phyloP scores from a whole-genome alignment of 2,329 filamentous ascomycete species.

The Colletotrichum somersetense region DNA sequence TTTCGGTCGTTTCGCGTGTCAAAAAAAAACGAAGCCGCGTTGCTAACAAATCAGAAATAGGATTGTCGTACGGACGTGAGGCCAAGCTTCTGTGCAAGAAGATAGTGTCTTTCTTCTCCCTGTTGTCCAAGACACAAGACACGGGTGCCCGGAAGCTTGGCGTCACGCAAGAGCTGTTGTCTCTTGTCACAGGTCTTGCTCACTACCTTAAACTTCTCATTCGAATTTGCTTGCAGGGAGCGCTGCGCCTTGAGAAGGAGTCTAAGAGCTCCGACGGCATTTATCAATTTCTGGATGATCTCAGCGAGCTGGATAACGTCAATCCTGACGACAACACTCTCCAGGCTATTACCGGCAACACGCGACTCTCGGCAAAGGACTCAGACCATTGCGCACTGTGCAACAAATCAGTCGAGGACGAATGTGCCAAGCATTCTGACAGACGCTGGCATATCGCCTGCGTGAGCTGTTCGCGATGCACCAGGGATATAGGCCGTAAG shows the following conservation, averaged over 20 bases:
- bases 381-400: conserved; percentile 89
- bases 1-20: conserved; percentile 21
- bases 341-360: conserved; percentile 74
- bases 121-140: conserved; percentile 95
- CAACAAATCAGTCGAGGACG: conserved; percentile 91
- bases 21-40: background rate
- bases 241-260: conserved; percentile 91
- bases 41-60: conserved; percentile 56
- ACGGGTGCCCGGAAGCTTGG: conserved; percentile 90
- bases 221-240: conserved; percentile 93
- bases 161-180: conserved; percentile 98
- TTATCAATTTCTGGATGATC: conserved; percentile 84
- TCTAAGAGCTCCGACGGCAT: conserved; percentile 80
- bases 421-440: conserved; percentile 82
- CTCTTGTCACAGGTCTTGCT: conserved; percentile 92
- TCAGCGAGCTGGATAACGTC: conserved; percentile 84
- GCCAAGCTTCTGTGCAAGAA: conserved; percentile 99
- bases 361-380: conserved; percentile 77
- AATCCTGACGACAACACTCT: conserved; percentile 78
- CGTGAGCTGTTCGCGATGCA: conserved; percentile 78
- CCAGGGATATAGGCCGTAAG: conserved; percentile 74
- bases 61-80: conserved; percentile 91
- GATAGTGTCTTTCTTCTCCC: conserved; percentile 96
- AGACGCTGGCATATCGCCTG: conserved; percentile 88
- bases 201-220: conserved; percentile 99